Evolutionary conservation across 495 filamentous ascomycete species (phyloP), one percentile per base, ranked within the genome.

Genomic region (Penicillium roqueforti): DNA sequence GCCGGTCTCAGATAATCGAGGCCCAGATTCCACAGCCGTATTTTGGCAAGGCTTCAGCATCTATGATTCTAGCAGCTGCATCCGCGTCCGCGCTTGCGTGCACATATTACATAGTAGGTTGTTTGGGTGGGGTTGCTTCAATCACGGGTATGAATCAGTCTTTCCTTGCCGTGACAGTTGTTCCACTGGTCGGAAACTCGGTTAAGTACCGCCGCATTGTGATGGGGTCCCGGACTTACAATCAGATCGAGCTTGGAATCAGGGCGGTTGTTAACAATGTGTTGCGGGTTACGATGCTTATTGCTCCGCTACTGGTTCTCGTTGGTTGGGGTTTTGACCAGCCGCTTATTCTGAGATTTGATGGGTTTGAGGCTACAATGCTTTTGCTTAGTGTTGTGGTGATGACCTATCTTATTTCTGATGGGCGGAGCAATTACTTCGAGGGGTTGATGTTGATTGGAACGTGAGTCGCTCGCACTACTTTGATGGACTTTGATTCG

Each of bases 341-440:
- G 16, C 60, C 60, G 6, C 63, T 74, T 56, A 60, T 64, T 11
- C 57, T 76, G 1, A 51, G 62, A 11, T 66, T 76, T 43, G 61
- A 70, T 34, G 54, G 47, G 9, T 76, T 76, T 50, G 66, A 75
- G 54, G 68, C 62, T 16, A 64, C 60, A 10, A 63, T 67, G 1
- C 58, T 74, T 42, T 68, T 71, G 54, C 48, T 75, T 16, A 56
- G 62, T 3, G 57, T 65, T 14, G 52, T 73, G 41, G 61, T 76
- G 7, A 68, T 71, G 46, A 73, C 53, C 5, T 62, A 59, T 48
- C 36, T 70, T n/a, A 65, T 90, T 29, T 67, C 87, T 53, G 85
- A 89, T 60, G 87, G 87, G 14, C 65, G 84, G 23, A 85, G 78
- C 38, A 90, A 90, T 68, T 91, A 88, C 16, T 65, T 65, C n/a